Conservation (phyloP, 805 yeast genomes). For the Yarrowia divulgata region DNA sequence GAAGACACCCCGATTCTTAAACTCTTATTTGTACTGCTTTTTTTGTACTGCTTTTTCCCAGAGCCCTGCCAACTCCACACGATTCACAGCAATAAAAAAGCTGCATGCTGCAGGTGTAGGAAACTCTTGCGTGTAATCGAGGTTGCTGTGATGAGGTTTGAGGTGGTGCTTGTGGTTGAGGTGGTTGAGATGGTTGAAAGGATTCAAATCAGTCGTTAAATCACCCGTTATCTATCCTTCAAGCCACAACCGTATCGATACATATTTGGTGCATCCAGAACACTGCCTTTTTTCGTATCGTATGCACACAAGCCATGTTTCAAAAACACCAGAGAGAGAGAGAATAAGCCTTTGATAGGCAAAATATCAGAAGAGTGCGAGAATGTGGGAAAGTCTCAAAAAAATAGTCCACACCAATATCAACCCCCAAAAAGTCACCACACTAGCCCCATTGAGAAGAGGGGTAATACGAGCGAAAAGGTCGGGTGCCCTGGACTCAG, state of each 20-base stretch:
- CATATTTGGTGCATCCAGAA: slow-evolving; percentile 11
- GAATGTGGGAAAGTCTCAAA: no score
- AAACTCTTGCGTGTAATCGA: no score
- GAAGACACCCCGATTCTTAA: no score
- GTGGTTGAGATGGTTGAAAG: no score
- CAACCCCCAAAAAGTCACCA: no score
- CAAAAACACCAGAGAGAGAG: neutral
- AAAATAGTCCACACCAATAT: no score
- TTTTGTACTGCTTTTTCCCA: no score
- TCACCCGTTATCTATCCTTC: neutral
- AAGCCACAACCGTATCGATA: slow-evolving; percentile 2
- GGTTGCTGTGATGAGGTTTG: neutral
- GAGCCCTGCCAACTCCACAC: neutral
- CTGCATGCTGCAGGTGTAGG: neutral
- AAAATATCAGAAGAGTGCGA: no score
- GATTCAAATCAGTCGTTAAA: no score
- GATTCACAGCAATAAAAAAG: slow-evolving; percentile 7
- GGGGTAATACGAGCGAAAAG: neutral
- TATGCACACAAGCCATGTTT: slow-evolving; percentile 7
- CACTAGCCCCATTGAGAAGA: neutral
- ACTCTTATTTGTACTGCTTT: no score
- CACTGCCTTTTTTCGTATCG: neutral
- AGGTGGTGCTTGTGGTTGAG: neutral
- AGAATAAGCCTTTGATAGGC: no score
- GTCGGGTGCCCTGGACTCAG: no score